phyloP scores from a whole-genome alignment of 2,329 filamentous ascomycete genomes.

The Davidsoniella neocaledoniae region DNA sequence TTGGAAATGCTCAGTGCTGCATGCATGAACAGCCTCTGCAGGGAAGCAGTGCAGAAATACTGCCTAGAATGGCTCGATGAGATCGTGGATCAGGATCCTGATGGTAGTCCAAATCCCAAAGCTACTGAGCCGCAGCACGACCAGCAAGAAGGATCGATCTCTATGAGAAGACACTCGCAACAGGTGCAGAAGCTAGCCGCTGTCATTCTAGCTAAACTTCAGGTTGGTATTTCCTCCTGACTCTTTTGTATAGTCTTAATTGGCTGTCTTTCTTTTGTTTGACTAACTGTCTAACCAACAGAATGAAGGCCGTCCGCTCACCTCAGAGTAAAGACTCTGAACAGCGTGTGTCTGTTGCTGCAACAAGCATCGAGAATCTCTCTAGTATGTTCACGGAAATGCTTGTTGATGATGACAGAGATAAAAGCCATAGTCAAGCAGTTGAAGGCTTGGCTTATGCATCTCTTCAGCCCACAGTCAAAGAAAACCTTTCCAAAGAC shows the following conservation, averaged over 20 bases:
- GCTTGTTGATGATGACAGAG: conserved; percentile 34
- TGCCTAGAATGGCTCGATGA: conserved; percentile 79
- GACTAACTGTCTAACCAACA: conserved; percentile 29
- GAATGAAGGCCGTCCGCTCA: conserved; percentile 37
- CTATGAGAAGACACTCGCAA: conserved; percentile 43
- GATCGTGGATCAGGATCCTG: conserved; percentile 56
- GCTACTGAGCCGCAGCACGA: conserved; percentile 38
- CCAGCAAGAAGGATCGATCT: conserved; percentile 40
- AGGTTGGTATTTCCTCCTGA: conserved; percentile 24
- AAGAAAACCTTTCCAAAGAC: conserved; percentile 62
- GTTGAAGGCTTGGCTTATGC: conserved; percentile 88
- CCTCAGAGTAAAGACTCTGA: conserved; percentile 24
- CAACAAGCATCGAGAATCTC: conserved; percentile 48
- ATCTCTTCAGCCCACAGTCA: conserved; percentile 69
- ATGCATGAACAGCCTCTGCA: conserved; percentile 68
- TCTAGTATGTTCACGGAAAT: conserved; percentile 49
- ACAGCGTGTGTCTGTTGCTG: conserved; percentile 32
- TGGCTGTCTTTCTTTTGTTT: conserved; percentile 16
- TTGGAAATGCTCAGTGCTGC: conserved; percentile 83
- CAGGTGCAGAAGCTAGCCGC: conserved; percentile 50
- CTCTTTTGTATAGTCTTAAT: conserved; percentile 8
- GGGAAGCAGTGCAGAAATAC: conserved; percentile 69
- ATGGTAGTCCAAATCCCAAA: conserved; percentile 22
- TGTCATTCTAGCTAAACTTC: conserved; percentile 58
- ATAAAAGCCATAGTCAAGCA: conserved; percentile 32